Base-by-base conservation (phyloP, 179 eudicot genomes). In the Pouteria campechiana region DNA sequence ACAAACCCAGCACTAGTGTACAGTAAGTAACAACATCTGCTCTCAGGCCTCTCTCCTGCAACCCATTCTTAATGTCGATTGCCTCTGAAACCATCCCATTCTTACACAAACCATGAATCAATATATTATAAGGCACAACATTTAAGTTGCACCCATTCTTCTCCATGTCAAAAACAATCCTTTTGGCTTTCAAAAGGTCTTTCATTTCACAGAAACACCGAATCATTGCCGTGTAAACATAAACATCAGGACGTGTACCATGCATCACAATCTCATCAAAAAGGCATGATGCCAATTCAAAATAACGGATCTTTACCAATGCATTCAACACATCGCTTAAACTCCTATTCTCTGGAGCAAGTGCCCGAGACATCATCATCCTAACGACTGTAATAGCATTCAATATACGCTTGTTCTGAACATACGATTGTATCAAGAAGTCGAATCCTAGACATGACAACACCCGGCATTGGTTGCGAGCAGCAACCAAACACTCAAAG, bases 11-110 rank as follows among this genome's bases (percentile, higher is more conserved):
- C 55, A 83, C 51, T 51, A 86, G 61, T 0, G 93, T 69, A 45
- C 93, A 74, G 41, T 65, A 83, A 1, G 96, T 86, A 15, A 83
- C 70, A 4, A 57, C 75, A 58, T 86, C 89, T 3, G 89, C 72
- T 27, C 63, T 60, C 61, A 86, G 44, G 32, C 86, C 81, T 52
- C 68, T 76, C 22, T 7, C 9, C 52, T 52, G 41, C 57, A 86
- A 58, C 20, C 6, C 37, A 10, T 68, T 44, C 70, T 76, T 86
- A 3, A 83, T 50, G 52, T 79, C 81, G 8, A 79, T 22, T n/a
- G 78, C 96, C 64, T 83, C 89, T 41, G 5, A 23, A 41, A 63
- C 74, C 51, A 74, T 71, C 25, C 44, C 52, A 25, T 57, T 56
- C 65, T 69, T 79, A 52, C 89, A 86, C 41, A 86, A 61, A 25